A percentile compares a stretch with the other conserved stretches of the same genome.
Conservation (phyloP, 805 yeast genomes). For the Tetrapisispora pingtungensis region DNA sequence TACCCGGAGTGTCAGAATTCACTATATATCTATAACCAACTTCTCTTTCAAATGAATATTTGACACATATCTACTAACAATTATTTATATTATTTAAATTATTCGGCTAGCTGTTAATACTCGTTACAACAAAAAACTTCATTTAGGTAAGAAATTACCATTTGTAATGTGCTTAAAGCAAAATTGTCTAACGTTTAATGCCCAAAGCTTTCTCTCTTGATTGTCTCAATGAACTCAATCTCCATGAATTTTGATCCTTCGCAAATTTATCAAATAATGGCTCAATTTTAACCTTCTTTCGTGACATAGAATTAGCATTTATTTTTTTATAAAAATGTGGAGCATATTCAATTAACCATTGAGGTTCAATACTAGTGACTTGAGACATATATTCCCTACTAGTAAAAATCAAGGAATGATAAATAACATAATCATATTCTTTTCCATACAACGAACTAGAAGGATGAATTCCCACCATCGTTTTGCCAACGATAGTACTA, state of each 20-base stretch:
- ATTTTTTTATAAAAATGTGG: slow-evolving; percentile 64
- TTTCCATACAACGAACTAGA: slow-evolving; percentile 59
- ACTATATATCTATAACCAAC: no score
- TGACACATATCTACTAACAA: background rate
- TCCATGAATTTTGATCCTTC: slow-evolving; percentile 62
- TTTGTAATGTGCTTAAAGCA: background rate
- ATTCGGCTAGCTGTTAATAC: no score
- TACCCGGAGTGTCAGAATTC: no score
- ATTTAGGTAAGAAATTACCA: no score
- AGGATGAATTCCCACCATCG: slow-evolving; percentile 78
- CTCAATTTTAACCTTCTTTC: slow-evolving; percentile 54
- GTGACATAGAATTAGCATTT: slow-evolving; percentile 43
- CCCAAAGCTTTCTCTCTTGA: slow-evolving; percentile 26
- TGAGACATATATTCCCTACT: slow-evolving; percentile 88
- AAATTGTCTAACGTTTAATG: slow-evolving; percentile 12
- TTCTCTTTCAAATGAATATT: no score
- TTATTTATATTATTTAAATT: no score
- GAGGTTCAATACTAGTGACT: slow-evolving; percentile 69
- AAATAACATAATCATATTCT: slow-evolving; percentile 68
- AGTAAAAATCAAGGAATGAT: slow-evolving; percentile 74
- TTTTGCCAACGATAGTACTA: slow-evolving; percentile 59
- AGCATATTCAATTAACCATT: slow-evolving; percentile 62
- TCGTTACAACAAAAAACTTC: no score
- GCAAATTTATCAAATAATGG: slow-evolving; percentile 60
- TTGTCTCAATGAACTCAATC: slow-evolving; percentile 43